phyloP scores from a whole-genome alignment of 768 basidiomycete genomes.

The Auriscalpium microsporum region DNA sequence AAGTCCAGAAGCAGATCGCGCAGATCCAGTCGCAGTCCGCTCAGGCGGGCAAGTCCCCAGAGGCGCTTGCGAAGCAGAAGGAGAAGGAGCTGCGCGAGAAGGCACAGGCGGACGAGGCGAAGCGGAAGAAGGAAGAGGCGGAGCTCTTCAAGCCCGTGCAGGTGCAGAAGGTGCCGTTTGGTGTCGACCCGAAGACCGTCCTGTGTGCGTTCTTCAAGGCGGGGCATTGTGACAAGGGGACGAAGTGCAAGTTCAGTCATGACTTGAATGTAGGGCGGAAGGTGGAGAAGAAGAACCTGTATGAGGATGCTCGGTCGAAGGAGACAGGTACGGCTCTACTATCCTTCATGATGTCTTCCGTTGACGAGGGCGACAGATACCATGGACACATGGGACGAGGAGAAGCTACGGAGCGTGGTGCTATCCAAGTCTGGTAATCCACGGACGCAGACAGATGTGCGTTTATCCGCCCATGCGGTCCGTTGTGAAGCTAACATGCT shows the following conservation, averaged over 20 bases:
- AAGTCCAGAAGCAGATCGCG: constrained; percentile 81
- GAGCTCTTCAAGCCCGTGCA: constrained; percentile 75
- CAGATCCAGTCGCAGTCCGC: constrained; percentile 72
- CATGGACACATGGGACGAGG: constrained; percentile 98
- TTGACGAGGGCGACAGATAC: constrained; percentile 51
- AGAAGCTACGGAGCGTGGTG: constrained; percentile 84
- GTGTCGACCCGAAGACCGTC: constrained; percentile 93
- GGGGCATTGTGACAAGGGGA: constrained; percentile 88
- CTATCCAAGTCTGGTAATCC: constrained; percentile 84
- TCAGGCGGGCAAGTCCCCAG: constrained; percentile 71
- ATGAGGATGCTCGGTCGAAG: constrained; percentile 80
- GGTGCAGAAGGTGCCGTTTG: constrained; percentile 83
- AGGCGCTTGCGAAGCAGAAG: constrained; percentile 73
- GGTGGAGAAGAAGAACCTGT: constrained; percentile 92
- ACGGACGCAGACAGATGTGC: constrained; percentile 83
- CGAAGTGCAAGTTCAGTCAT: constrained; percentile 96
- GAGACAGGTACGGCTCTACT: constrained; percentile 43
- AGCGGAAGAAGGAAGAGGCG: constrained; percentile 77
- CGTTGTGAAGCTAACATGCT: neutral
- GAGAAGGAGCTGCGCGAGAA: constrained; percentile 74
- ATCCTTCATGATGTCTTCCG: neutral
- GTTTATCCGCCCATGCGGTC: constrained; percentile 15
- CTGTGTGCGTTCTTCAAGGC: constrained; percentile 91
- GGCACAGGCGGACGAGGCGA: constrained; percentile 71
- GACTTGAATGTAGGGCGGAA: constrained; percentile 83